A percentile compares a stretch with the other conserved stretches of the same genome.
These are phyloP conservation scores for Ogataea ganodermae DNA, from an alignment of 805 yeast species.

Conservation along the genomic window DNA sequence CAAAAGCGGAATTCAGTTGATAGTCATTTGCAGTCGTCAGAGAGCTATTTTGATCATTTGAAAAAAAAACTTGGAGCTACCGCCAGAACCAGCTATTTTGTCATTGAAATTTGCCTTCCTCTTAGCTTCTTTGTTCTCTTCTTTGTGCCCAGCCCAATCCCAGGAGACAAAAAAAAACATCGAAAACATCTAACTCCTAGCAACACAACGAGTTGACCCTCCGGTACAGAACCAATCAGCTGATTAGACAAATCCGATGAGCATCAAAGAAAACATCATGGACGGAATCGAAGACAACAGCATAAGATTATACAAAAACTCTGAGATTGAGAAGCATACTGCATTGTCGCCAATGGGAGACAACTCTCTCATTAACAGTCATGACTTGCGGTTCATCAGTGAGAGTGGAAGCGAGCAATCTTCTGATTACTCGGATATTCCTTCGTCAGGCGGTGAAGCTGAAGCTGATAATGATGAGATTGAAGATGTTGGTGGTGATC, in stretches of 20 bases:
- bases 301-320: slow-evolving; percentile 19
- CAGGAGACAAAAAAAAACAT: too few species aligned
- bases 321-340: slow-evolving; percentile 17
- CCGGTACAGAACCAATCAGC: too few species aligned
- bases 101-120: too few species aligned
- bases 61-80: too few species aligned
- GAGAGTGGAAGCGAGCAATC: slow-evolving; percentile 22
- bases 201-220: too few species aligned
- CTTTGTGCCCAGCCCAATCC: too few species aligned
- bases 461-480: slow-evolving; percentile 9
- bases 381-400: slow-evolving; percentile 17
- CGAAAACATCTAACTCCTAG: too few species aligned
- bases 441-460: slow-evolving; percentile 19
- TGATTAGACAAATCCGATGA: background rate
- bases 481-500: background rate
- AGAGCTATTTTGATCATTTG: too few species aligned
- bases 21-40: too few species aligned
- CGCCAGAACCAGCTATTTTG: too few species aligned
- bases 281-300: slow-evolving; percentile 23
- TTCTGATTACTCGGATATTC: slow-evolving; percentile 23
- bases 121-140: too few species aligned
- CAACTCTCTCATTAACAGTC: slow-evolving; percentile 14
- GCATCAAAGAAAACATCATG: slow-evolving; percentile 8
- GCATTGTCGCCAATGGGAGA: slow-evolving; percentile 19
- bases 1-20: too few species aligned